phyloP scores from a whole-genome alignment of 2,329 filamentous ascomycete genomes.

The Claviceps africana region DNA sequence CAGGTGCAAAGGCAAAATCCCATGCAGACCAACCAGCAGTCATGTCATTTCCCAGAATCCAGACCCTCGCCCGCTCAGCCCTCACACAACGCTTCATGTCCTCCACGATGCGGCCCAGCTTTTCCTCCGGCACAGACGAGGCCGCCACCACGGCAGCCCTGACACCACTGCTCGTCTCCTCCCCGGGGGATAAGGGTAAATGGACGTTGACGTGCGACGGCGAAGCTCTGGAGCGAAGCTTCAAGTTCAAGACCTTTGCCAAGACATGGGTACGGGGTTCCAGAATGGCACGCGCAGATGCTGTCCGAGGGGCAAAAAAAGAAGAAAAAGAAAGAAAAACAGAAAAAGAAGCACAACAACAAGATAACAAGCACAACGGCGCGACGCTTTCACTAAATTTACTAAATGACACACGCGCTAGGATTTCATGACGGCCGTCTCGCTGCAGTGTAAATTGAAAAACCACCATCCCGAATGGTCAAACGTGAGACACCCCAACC shows the following conservation, averaged over 20 bases:
- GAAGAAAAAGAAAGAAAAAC: background rate
- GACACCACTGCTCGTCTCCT: slow-evolving; percentile 23
- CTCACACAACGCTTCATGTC: slow-evolving; percentile 1
- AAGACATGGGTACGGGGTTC: slow-evolving; percentile 45
- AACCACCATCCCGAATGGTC: slow-evolving; percentile 69
- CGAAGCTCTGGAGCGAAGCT: slow-evolving; percentile 43
- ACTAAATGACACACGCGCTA: slow-evolving; percentile 15
- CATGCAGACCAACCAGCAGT: background rate
- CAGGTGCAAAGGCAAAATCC: background rate
- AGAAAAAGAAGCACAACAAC: no score
- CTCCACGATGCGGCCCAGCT: slow-evolving; percentile 20
- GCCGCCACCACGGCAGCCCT: slow-evolving; percentile 20
- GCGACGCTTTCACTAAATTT: no score
- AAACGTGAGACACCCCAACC: slow-evolving; percentile 40
- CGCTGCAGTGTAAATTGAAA: slow-evolving; percentile 50
- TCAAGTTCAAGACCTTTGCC: slow-evolving; percentile 51
- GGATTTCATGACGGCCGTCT: slow-evolving; percentile 64
- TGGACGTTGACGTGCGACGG: slow-evolving; percentile 40
- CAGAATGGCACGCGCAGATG: no score
- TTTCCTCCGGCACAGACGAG: slow-evolving; percentile 33
- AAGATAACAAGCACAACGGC: no score
- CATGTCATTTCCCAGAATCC: background rate
- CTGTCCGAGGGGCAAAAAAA: no score
- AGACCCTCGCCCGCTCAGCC: background rate
- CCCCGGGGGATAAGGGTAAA: slow-evolving; percentile 18